Evolutionary conservation across 23 red algal species (phyloP), one percentile per base, ranked within the genome.

Genomic region (Chondrus crispus): DNA sequence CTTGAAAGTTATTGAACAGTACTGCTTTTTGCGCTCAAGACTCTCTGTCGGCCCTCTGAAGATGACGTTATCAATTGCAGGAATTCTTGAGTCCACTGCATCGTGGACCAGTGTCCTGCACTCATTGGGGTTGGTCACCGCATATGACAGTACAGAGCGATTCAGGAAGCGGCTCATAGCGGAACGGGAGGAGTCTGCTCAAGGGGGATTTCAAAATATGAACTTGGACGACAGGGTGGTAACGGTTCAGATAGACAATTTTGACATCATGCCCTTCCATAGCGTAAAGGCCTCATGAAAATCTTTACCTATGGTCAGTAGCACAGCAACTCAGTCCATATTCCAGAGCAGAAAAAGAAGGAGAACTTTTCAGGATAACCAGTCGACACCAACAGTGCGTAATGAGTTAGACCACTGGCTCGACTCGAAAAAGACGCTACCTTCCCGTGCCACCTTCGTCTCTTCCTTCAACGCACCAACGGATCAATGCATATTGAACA

Each of bases 231-330:
- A 77, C 3, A 3, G 20, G 2, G 42, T 77, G 30, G 72, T 77
- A 2, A 77, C 72, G 19, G 42, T 77, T 39, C 72, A 77, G 32
- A 77, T 77, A 2, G 72, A 77, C 26, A 77, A 77, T 28, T 77
- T 77, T 48, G 72, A 48, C 35, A 47, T 77, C 11, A 18, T 49
- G 9, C 40, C 42, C 20, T 40, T 5, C 44, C 72, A 45, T 40
- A 49, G 72, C 20, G 72, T 77, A 14, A 47, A 77, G 20, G 72
- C 72, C 12, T 42, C 42, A 3, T 42, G 72, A 3, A 77, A 77
- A 47, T 3, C 8, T 4, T 22, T 77, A 24, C n/a, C n/a, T n/a
- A n/a, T n/a, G n/a, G n/a, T n/a, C n/a, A n/a, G n/a, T n/a, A n/a
- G n/a, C n/a, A n/a, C n/a, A n/a, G n/a, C n/a, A n/a, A n/a, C n/a